These are phyloP conservation scores for Loxodes magnus DNA, from an alignment of 73 alveolate genomes.

Conservation along the genomic window DNA sequence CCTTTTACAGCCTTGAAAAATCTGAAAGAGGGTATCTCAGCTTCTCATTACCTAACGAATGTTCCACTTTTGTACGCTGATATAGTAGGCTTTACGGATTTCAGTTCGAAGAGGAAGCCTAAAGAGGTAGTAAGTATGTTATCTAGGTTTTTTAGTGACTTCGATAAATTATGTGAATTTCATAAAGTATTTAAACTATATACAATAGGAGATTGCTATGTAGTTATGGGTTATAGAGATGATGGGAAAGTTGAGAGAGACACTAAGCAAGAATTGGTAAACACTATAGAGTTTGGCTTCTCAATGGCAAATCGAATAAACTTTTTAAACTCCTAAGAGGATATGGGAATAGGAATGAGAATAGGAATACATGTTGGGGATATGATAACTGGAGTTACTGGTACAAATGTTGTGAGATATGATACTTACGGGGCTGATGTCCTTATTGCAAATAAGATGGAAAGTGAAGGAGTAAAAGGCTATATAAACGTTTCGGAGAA, in stretches of 20 bases:
- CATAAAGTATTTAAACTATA: conserved; percentile 58
- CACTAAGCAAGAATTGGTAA: conserved; percentile 41
- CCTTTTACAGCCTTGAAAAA: conserved; percentile 39
- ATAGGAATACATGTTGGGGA: conserved; percentile 5
- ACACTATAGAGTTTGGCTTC: conserved; percentile 49
- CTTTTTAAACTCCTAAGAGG: conserved; percentile 26
- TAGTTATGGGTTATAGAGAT: conserved; percentile 46
- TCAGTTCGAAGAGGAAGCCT: conserved; percentile 66
- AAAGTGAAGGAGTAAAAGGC: conserved; percentile 30
- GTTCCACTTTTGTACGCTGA: conserved; percentile 90
- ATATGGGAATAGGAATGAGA: conserved; percentile 18
- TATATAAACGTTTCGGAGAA: conserved; percentile 42
- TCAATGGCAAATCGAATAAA: conserved; percentile 26
- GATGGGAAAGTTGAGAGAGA: conserved; percentile 54
- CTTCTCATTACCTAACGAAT: conserved; percentile 61
- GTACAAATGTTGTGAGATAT: conserved; percentile 27
- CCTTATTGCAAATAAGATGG: conserved; percentile 46
- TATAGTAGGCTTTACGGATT: conserved; percentile 58
- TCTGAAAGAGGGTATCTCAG: conserved; percentile 35
- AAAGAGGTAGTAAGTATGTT: conserved; percentile 79
- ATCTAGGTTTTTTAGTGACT: conserved; percentile 72
- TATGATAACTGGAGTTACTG: conserved; percentile 2
- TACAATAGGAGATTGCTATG: conserved; percentile 63
- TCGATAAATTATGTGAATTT: conserved; percentile 77
- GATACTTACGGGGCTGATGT: conserved; percentile 53